Evolutionary conservation across 129 eudicot genomes (phyloP).

Genomic region (Heracleum sosnowskyi): DNA sequence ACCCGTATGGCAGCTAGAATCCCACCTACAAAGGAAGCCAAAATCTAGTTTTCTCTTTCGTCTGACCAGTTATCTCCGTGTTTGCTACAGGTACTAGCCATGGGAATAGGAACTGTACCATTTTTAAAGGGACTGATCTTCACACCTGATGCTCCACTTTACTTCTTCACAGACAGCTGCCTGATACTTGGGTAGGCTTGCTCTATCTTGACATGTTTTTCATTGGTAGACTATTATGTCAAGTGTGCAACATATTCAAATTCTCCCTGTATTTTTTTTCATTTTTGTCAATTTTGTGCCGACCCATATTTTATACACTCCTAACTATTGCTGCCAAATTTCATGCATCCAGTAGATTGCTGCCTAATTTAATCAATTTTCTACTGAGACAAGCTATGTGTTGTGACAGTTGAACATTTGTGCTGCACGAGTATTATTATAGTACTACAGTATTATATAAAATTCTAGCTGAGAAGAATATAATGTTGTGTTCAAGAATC

Average conservation of each 20-base stretch:
- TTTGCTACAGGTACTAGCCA: conserved; percentile 71
- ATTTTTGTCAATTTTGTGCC: not conserved
- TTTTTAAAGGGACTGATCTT: conserved; percentile 66
- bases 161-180: conserved; percentile 94
- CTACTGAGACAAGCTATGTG: not conserved
- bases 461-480: not conserved
- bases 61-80: not conserved
- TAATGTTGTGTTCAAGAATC: not conserved
- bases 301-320: not conserved
- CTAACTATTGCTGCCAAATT: not conserved
- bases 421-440: not conserved
- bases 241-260: not conserved
- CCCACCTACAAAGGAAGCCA: not conserved
- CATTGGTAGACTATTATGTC: conserved; percentile 3
- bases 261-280: not conserved
- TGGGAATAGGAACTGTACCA: conserved; percentile 74
- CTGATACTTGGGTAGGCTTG: conserved; percentile 83
- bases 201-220: conserved; percentile 5
- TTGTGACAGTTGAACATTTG: not conserved
- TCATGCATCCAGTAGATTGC: not conserved
- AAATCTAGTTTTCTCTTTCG: not conserved
- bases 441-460: not conserved
- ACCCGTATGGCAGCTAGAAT: not conserved
- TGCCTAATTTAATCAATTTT: not conserved
- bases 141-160: conserved; percentile 88